These are phyloP conservation scores for Madurella fahalii DNA, from an alignment of 2,329 filamentous ascomycete genomes.

Conservation along the genomic window DNA sequence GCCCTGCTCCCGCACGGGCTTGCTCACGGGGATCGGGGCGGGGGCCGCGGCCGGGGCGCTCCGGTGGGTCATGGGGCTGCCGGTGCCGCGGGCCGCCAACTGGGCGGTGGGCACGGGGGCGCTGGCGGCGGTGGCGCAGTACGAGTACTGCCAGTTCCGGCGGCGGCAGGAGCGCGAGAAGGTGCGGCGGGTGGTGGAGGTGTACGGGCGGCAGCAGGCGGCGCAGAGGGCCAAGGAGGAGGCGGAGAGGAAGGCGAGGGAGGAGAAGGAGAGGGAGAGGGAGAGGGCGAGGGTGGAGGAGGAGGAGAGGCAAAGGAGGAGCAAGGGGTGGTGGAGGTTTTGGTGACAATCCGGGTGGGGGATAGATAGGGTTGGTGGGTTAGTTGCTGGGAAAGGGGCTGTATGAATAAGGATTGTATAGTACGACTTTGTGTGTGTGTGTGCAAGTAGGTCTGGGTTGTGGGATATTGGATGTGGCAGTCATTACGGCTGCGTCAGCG, in stretches of 20 bases:
- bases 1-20: constrained; percentile 78
- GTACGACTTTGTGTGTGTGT: too few species aligned
- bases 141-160: constrained; percentile 78
- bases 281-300: constrained; percentile 39
- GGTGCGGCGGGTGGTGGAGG: constrained; percentile 81
- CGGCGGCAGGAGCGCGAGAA: constrained; percentile 71
- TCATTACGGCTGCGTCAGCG: too few species aligned
- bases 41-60: constrained; percentile 73
- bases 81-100: constrained; percentile 66
- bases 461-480: too few species aligned
- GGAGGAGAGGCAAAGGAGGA: constrained; percentile 31
- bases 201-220: constrained; percentile 69
- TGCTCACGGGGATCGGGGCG: constrained; percentile 76
- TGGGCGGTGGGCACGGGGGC: constrained; percentile 81
- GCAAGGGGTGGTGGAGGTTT: constrained; percentile 52
- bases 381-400: background rate
- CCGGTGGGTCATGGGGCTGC: constrained; percentile 66
- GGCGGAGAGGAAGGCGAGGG: constrained; percentile 18
- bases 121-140: constrained; percentile 64
- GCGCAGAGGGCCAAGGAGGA: constrained; percentile 34
- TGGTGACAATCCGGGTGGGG: constrained; percentile 40
- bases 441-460: too few species aligned
- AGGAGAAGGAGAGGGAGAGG: constrained; percentile 40
- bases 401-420: background rate
- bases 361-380: background rate